Evolutionary conservation across 768 basidiomycete species (phyloP).

Genomic region (Collybiopsis luxurians): DNA sequence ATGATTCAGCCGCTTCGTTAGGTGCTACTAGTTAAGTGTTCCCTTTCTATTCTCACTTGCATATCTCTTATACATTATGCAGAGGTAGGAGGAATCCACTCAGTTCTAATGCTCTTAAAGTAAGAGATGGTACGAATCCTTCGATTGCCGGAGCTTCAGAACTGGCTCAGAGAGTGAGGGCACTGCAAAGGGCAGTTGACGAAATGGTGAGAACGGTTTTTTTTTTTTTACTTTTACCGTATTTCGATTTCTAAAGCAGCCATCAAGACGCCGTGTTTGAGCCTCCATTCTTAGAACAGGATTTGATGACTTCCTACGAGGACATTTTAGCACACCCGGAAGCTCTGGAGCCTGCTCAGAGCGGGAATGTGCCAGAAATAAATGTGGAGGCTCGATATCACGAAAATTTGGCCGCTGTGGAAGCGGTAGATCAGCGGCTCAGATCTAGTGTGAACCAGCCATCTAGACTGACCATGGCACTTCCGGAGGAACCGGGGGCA

Average conservation of each 20-base stretch:
- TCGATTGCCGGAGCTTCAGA: conserved; percentile 19
- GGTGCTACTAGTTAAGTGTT: not conserved
- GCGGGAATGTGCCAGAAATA: conserved; percentile 6
- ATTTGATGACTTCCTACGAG: conserved; percentile 39
- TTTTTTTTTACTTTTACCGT: not conserved
- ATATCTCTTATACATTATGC: too few species aligned
- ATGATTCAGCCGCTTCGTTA: not conserved
- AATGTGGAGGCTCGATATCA: conserved; percentile 18
- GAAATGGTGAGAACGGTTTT: conserved; percentile 26
- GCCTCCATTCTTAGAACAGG: conserved; percentile 38
- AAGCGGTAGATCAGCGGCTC: conserved; percentile 32
- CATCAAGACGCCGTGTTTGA: conserved; percentile 29
- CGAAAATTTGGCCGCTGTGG: conserved; percentile 32
- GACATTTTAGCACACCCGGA: conserved; percentile 36
- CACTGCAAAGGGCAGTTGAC: conserved; percentile 31
- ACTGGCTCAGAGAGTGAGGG: conserved; percentile 33
- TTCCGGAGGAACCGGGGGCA: not conserved
- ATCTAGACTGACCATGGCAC: conserved; percentile 1
- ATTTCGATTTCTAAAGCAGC: not conserved
- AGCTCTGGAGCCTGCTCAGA: conserved; percentile 9
- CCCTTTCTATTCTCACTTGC: too few species aligned
- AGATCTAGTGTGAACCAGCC: conserved; percentile 4
- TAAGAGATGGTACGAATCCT: conserved; percentile 12
- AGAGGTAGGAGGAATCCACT: not conserved
- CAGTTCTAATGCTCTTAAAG: conserved; percentile 9